phyloP scores from a whole-genome alignment of 148 eudicot genomes.

The Dysphania ambrosioides region DNA sequence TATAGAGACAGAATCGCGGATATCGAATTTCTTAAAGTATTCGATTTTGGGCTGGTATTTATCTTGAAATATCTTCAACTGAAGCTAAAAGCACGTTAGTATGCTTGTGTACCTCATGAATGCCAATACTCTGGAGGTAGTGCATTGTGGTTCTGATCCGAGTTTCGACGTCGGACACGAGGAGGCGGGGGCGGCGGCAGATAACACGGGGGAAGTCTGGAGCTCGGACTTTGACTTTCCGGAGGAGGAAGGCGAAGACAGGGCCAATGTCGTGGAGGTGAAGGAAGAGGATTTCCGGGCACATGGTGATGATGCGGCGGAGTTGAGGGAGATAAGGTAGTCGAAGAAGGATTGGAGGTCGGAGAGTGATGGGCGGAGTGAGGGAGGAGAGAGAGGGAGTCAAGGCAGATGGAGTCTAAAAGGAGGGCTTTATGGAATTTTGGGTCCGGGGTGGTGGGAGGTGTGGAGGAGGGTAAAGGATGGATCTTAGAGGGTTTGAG shows the following conservation, averaged over 20 bases:
- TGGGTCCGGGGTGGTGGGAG: neutral
- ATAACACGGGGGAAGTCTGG: conserved; percentile 51
- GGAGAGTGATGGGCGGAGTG: conserved; percentile 45
- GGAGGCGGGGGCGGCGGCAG: conserved; percentile 74
- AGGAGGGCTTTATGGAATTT: conserved; percentile 58
- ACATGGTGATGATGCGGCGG: conserved; percentile 59
- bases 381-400: conserved; percentile 45
- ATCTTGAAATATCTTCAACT: conserved; percentile 73
- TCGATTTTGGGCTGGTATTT: conserved; percentile 70
- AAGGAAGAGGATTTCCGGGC: conserved; percentile 61
- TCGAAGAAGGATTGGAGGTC: conserved; percentile 40
- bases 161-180: conserved; percentile 45
- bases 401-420: conserved; percentile 80
- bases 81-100: conserved; percentile 65
- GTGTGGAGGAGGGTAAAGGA: neutral
- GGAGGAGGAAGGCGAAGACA: conserved; percentile 72
- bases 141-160: conserved; percentile 72
- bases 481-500: conserved; percentile 20
- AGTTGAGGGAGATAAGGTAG: conserved; percentile 50
- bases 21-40: conserved; percentile 58
- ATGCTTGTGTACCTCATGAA: conserved; percentile 45
- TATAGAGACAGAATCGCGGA: conserved; percentile 53
- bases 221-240: conserved; percentile 56
- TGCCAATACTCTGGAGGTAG: conserved; percentile 78
- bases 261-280: conserved; percentile 31